Evolutionary conservation across 305 asterid species (phyloP).

Genomic region (Fraxinus sp.): DNA sequence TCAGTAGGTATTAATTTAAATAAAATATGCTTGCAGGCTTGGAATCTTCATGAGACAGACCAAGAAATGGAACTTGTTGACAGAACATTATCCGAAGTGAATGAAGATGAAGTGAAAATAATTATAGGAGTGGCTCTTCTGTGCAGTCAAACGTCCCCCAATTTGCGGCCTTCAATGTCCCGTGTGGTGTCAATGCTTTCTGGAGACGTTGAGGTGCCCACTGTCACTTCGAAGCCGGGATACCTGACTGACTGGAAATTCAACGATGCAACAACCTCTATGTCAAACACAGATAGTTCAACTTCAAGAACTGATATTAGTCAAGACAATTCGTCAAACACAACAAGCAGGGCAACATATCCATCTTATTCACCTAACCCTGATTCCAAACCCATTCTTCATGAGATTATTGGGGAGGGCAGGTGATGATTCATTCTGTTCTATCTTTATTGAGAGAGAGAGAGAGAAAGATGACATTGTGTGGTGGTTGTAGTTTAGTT

Average conservation of each 20-base stretch:
- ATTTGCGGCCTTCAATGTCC: constrained; percentile 73
- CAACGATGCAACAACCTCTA: constrained; percentile 45
- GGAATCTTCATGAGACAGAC: constrained; percentile 69
- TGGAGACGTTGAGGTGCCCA: constrained; percentile 65
- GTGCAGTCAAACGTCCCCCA: constrained; percentile 81
- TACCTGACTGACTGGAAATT: constrained; percentile 77
- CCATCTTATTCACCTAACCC: constrained; percentile 26
- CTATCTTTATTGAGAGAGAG: neutral
- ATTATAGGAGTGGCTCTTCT: constrained; percentile 67
- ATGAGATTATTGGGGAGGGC: constrained; percentile 47
- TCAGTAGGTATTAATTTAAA: neutral
- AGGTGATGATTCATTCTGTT: constrained; percentile 27
- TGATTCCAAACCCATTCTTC: constrained; percentile 39
- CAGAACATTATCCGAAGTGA: constrained; percentile 33
- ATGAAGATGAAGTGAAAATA: constrained; percentile 49
- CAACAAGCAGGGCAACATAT: constrained; percentile 10
- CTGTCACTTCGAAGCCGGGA: constrained; percentile 56
- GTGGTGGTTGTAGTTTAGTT: neutral
- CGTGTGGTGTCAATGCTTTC: constrained; percentile 83
- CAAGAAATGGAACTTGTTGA: constrained; percentile 60
- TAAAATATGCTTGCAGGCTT: constrained; percentile 47
- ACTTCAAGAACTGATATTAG: constrained; percentile 7
- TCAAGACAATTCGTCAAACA: constrained; percentile 15
- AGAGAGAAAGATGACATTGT: neutral
- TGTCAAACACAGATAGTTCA: constrained; percentile 22